Base-by-base conservation (phyloP, 352 stramenopile species). In the Globisporangium solare region DNA sequence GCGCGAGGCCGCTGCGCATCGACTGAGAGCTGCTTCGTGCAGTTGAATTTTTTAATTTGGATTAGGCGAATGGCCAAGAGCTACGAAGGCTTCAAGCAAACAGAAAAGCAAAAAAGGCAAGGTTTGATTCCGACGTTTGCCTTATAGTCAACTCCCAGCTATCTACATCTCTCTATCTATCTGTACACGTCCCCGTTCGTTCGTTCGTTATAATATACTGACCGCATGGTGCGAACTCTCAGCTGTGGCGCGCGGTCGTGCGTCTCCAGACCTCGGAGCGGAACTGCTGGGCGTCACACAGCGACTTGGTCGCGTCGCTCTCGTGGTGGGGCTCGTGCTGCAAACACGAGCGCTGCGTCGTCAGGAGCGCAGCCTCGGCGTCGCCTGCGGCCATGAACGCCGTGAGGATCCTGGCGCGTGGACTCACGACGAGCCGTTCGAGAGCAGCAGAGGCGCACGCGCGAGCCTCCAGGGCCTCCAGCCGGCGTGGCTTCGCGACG, bases 1-100 rank as follows among this genome's bases (percentile, higher is more conserved):
- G 59, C 14, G 73, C 75, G 10, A 72, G 77, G 45, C 70, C 78
- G 13, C 51, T 88, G 14, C 47, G 82, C 7, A 59, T 78, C 22
- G 66, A 73, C 46, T 73, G 37, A 64, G 24, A 11, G 50, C 2
- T 47, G 41, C 5, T 47, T 6, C 15, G 15, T 20, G 18, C 41
- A 47, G 18, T 47, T 47, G n/a, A n/a, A 17, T 47, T 20, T 47
- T 47, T 47, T 47, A 6, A 27, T 27, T 27, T 27, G 2, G 24
- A 27, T 2, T 27, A 27, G 24, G 24, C 24, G 5, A 27, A 27
- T 5, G 24, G 24, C 24, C 24, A 27, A 27, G 24, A 5, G 24
- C 5, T 5, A 27, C 5, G 24, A 27, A 27, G 5, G 24, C 5
- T 27, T 27, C 24, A 27, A 27, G 24, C 24, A 27, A 27, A 2